Base-by-base conservation (phyloP, 1,284 basidiomycete genomes). In the Ceratobasidium sp. region DNA sequence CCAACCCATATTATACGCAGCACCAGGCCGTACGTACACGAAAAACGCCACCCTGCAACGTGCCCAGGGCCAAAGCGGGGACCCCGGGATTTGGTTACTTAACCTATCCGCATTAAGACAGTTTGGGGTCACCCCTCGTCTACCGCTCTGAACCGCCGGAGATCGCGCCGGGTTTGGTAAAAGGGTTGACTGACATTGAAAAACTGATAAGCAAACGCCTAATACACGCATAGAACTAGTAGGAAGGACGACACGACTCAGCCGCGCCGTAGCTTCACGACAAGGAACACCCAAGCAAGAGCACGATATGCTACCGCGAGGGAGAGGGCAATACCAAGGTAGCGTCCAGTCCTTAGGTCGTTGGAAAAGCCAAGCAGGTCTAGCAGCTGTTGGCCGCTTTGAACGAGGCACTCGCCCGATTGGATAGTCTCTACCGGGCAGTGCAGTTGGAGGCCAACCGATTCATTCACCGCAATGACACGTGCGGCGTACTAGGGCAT, bases 391-490 rank as follows among this genome's bases (percentile, higher is more conserved):
- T 81, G 80, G 18, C 82, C 83, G 8, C 75, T 82, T 64, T 79
- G 77, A 3, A 80, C 81, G 36, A 82, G 77, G 75, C 83, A 83
- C 18, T 76, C 75, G 7, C 82, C 83, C 0, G 75, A 75, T 5
- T 63, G 44, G 3, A 83, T 73, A 25, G 81, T 76, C 6, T 77
- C 78, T 0, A 73, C 28, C 9, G 81, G 75, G 73, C 83, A 84
- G 40, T 78, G 46, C 76, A 84, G 82, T 11, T 62, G 33, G 3
- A 79, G 75, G 4, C 82, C 82, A 7, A 75, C 53, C 23, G 79
- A 77, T 73, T 83, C 82, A 76, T 84, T 83, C 79, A 83, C 83
- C 60, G 82, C 78, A 49, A 81, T 78, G 12, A 83, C 73, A 16
- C 77, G 74, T 5, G 79, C 78, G 14, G 80, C 79, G 28, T 75